These are phyloP conservation scores for Xerocomellus dryophilus DNA, from an alignment of 768 basidiomycete genomes.

Conservation along the genomic window DNA sequence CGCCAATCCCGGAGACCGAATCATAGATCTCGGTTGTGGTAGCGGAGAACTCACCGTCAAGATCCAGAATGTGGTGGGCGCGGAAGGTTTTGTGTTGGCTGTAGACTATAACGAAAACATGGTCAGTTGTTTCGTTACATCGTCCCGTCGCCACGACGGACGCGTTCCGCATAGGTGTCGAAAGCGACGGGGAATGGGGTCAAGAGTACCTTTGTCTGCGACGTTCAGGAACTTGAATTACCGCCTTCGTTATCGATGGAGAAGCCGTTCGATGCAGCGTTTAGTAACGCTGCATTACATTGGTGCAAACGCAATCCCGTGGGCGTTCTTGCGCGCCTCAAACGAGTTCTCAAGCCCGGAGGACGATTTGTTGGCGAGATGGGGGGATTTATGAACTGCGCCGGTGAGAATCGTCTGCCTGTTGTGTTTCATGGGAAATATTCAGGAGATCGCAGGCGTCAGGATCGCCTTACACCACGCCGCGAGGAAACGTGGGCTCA, in stretches of 20 bases:
- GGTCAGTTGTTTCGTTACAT: slow-evolving; percentile 42
- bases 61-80: slow-evolving; percentile 51
- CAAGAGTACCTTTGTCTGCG: slow-evolving; percentile 46
- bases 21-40: slow-evolving; percentile 80
- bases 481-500: slow-evolving; percentile 48
- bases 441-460: slow-evolving; percentile 46
- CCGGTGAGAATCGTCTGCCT: slow-evolving; percentile 41
- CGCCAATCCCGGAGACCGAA: slow-evolving; percentile 63
- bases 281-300: slow-evolving; percentile 78
- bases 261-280: slow-evolving; percentile 65
- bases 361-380: slow-evolving; percentile 76
- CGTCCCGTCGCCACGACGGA: not conserved
- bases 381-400: slow-evolving; percentile 71
- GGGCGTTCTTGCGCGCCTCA: slow-evolving; percentile 60
- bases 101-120: slow-evolving; percentile 70
- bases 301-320: slow-evolving; percentile 80
- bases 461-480: slow-evolving; percentile 55
- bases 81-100: slow-evolving; percentile 59
- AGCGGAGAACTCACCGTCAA: slow-evolving; percentile 71
- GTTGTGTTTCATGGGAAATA: not conserved
- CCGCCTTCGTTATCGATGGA: slow-evolving; percentile 30
- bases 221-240: slow-evolving; percentile 48
- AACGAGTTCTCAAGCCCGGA: slow-evolving; percentile 59
- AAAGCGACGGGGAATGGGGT: slow-evolving; percentile 50
- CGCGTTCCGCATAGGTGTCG: slow-evolving; percentile 42